phyloP scores from a whole-genome alignment of 2,329 filamentous ascomycete genomes.

The Colletotrichum sp. region DNA sequence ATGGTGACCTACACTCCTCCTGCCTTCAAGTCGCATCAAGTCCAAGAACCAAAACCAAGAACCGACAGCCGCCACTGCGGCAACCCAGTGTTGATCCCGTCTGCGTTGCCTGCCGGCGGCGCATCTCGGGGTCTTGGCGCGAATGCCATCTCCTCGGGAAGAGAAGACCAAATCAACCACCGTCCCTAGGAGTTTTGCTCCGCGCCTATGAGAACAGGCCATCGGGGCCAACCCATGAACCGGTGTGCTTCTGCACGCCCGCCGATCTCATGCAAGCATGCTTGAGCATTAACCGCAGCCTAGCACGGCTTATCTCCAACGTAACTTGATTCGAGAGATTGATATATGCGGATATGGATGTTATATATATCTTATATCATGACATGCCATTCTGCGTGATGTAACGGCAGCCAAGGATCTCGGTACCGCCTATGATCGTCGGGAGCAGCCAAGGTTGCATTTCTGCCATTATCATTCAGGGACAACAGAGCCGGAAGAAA shows the following conservation, averaged over 20 bases:
- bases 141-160: background rate
- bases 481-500: background rate
- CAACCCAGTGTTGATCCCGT: background rate
- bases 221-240: background rate
- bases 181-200: background rate
- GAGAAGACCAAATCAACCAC: background rate
- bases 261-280: background rate
- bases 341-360: background rate
- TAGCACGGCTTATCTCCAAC: background rate
- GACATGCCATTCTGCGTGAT: background rate
- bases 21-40: background rate
- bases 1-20: background rate
- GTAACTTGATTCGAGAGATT: background rate
- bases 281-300: background rate
- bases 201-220: background rate
- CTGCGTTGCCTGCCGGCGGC: background rate
- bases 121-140: background rate
- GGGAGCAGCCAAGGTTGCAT: background rate
- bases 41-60: background rate
- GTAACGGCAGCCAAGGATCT: background rate
- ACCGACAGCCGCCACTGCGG: background rate
- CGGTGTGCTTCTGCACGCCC: background rate
- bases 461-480: background rate
- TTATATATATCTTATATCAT: background rate
- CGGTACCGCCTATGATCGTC: background rate